Evolutionary conservation across 2,329 filamentous ascomycete genomes (phyloP), one percentile per base, ranked within the genome.

Genomic region (Epichloe gansuensis): DNA sequence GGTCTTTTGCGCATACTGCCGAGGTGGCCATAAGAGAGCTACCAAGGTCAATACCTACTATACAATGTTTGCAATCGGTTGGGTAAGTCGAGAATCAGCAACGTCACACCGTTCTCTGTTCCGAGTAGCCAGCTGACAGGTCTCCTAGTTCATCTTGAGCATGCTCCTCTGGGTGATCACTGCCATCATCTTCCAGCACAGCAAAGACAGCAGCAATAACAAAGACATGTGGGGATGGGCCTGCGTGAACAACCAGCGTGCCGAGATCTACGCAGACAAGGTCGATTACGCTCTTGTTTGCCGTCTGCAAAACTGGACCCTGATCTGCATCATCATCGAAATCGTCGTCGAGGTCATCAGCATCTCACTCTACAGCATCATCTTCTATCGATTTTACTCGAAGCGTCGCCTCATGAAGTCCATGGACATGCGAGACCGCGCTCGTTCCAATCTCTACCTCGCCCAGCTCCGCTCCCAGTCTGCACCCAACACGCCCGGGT

Each of bases 141-240:
- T 17, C n/a, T 7, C 25, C 13, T 36, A 69, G 66, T 97, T 97
- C 75, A 84, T 93, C 64, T 84, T 95, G 69, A 93, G 86, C 66
- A 85, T 95, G 67, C 71, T 94, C 63, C 87, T 98, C 75, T 98
- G 93, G 93, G 83, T 84, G 51, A 74, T 93, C 36, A 89, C 88
- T 35, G 90, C 90, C 40, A 88, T 84, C 53, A 71, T 95, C 52
- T 80, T 96, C 61, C 89, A 97, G 66, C 80, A 85, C 61, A 81
- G 82, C 53, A 86, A 84, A 66, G 78, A 81, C 61, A 86, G 78
- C 64, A 63, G 64, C 63, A 72, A 80, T 57, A 87, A 86, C 63
- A 82, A 95, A 68, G 93, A 98, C 68, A 80, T 98, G 69, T 98
- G 93, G 93, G 90, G 91, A 54, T 98, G 93, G 93, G 82, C 89